Evolutionary conservation across 306 rosid genomes (phyloP), one percentile per base, ranked within the genome.

Genomic region (Heteromeles arbutifolia): DNA sequence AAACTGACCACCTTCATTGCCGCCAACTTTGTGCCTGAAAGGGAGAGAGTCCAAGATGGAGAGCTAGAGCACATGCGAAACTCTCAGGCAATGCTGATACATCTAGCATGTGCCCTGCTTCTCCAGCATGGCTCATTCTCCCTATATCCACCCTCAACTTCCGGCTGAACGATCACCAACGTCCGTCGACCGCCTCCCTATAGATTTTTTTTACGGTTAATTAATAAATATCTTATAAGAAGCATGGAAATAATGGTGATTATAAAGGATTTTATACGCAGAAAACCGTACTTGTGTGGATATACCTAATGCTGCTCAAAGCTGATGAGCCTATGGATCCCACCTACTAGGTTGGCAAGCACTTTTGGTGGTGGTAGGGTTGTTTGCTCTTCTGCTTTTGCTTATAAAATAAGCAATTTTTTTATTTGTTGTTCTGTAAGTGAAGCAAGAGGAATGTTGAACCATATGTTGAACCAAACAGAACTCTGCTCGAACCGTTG

Each of bases 41-140:
- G 88, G 81, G 83, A 88, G 82, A 88, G 73, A 76, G 79, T 76
- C 81, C 92, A 92, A 82, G 91, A 45, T 83, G 90, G 87, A 85
- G 89, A 87, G 77, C 53, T 41, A 88, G 86, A 64, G 90, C 88
- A 90, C 92, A 88, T 59, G 82, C 82, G 13, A 73, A 82, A 61
- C 56, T 85, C 85, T 77, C 65, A 56, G 68, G 80, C 21, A 41
- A 28, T 71, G 77, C 84, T 57, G 82, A 62, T 63, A 54, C 37
- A 58, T 77, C 79, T 73, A 84, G 93, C 97, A 89, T 80, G 97
- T 92, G 85, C 87, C 93, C 95, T 93, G 98, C 91, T 87, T 93
- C 94, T 93, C 95, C 95, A 87, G 73, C 93, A 44, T 80, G 91
- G 85, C 78, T 84, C 69, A 64, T 77, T 78, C 86, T 82, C 75